phyloP scores from a whole-genome alignment of 225 moss, liverwort and hornwort genomes.

The Takakia lepidozioides region DNA sequence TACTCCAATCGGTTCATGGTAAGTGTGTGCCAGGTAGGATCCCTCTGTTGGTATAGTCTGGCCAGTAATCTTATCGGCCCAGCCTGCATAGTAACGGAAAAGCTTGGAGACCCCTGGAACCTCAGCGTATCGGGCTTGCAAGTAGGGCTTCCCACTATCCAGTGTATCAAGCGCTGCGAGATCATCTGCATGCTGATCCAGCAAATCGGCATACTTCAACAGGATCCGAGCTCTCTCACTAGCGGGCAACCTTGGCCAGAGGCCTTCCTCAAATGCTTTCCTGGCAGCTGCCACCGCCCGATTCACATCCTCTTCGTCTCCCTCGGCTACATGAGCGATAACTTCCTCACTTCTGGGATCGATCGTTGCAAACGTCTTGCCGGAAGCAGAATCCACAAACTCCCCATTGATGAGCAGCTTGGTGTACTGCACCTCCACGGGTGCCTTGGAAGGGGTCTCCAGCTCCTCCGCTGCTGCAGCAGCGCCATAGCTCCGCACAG shows the following conservation, averaged over 20 bases:
- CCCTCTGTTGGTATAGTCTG: slow-evolving; percentile 63
- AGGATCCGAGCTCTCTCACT: slow-evolving; percentile 50
- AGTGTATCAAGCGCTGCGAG: slow-evolving; percentile 57
- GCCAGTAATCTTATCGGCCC: slow-evolving; percentile 87
- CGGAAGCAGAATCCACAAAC: slow-evolving; percentile 77
- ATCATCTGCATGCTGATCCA: slow-evolving; percentile 68
- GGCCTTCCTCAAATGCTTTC: slow-evolving; percentile 78
- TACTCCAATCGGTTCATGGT: slow-evolving; percentile 85
- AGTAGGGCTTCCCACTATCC: slow-evolving; percentile 78
- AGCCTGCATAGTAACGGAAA: slow-evolving; percentile 79
- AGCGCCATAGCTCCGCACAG: slow-evolving; percentile 24
- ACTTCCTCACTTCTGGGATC: slow-evolving; percentile 73
- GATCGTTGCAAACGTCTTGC: slow-evolving; percentile 62
- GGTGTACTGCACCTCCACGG: slow-evolving; percentile 51
- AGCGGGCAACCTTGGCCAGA: slow-evolving; percentile 74
- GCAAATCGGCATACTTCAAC: slow-evolving; percentile 57
- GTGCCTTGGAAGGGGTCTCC: slow-evolving; percentile 49
- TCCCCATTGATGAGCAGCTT: slow-evolving; percentile 56
- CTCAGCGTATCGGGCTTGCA: slow-evolving; percentile 50
- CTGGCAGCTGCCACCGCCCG: slow-evolving; percentile 78
- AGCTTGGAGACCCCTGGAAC: slow-evolving; percentile 34
- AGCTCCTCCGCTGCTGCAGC: slow-evolving; percentile 54
- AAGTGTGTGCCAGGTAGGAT: slow-evolving; percentile 42
- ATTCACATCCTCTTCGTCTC: slow-evolving; percentile 67
- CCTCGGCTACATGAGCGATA: slow-evolving; percentile 73